phyloP scores from a whole-genome alignment of 1,284 basidiomycete species.

The Malassezia cuniculi region DNA sequence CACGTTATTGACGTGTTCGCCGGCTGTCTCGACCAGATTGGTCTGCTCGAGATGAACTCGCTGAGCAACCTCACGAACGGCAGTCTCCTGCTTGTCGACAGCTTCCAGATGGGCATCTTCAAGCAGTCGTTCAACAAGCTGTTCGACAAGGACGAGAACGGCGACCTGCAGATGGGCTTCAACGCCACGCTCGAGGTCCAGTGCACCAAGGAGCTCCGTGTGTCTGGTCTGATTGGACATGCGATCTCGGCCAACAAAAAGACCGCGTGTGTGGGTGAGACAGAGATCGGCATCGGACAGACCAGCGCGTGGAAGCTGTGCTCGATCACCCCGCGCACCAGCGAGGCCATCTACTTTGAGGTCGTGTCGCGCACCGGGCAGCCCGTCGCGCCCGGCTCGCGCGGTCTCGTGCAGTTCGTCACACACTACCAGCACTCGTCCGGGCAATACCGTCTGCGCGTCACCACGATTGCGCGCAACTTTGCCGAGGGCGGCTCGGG shows the following conservation, averaged over 20 bases:
- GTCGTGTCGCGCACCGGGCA: conserved; percentile 98
- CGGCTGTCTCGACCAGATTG: conserved; percentile 95
- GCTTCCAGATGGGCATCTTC: conserved; percentile 96
- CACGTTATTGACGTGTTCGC: conserved; percentile 92
- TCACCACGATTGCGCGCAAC: conserved; percentile 89
- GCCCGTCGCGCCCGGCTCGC: conserved; percentile 74
- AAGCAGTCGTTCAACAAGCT: conserved; percentile 92
- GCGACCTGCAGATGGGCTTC: conserved; percentile 90
- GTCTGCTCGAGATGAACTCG: conserved; percentile 92
- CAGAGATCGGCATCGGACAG: conserved; percentile 96
- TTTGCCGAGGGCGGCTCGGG: conserved; percentile 94
- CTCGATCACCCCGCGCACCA: conserved; percentile 72
- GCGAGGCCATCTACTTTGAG: conserved; percentile 91
- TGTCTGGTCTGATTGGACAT: conserved; percentile 94
- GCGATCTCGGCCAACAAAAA: conserved; percentile 95
- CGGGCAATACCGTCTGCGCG: conserved; percentile 81
- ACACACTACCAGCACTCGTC: conserved; percentile 97
- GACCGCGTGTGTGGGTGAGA: conserved; percentile 90
- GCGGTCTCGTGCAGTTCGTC: conserved; percentile 93
- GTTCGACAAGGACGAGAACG: conserved; percentile 86
- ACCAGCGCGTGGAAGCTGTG: conserved; percentile 99
- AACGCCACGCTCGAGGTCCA: conserved; percentile 97
- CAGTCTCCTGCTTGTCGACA: conserved; percentile 88
- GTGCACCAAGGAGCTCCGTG: conserved; percentile 96
- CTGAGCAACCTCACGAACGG: conserved; percentile 91